Evolutionary conservation across 306 rosid genomes (phyloP), one percentile per base, ranked within the genome.

Genomic region (Citrullus amarus): DNA sequence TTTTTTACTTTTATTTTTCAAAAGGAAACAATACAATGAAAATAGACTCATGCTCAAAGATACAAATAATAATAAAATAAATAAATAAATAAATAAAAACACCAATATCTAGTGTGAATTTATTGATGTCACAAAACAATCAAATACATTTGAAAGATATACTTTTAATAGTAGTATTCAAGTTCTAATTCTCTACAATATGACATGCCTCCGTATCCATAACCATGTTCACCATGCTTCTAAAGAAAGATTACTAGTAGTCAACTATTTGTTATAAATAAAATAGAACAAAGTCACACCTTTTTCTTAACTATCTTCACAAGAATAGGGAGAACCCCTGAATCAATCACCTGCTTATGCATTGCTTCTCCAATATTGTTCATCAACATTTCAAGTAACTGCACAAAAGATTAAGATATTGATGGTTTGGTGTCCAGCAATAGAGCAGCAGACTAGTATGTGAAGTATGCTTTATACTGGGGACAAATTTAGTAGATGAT

Each of bases 371-470:
- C 97, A 81, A 86, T 86, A 83, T 94, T 94, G 93, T 90, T 92
- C 97, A 94, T 90, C 85, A 94, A 89, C 97, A 89, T 90, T 85
- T 94, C 98, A 92, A 94, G 84, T 86, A 94, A 85, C 98, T 94
- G 86, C 81, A 86, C 81, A 83, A 79, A 73, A 72, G 81, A 82
- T 30, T 8, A 81, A 79, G 48, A 77, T 46, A 77, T 50, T 51
- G 77, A 51, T 73, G 56, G 77, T 73, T 61, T 25, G 15, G 77
- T 51, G 61, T 48, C 46, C 9, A 73, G 46, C 22, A 51, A 71
- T 32, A 55, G 43, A 51, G 60, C 77, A 73, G 22, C 25, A 51
- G 22, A 73, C 39, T 15, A 30, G 17, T 17, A 28, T 16, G 44
- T 72, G 77, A 50, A 16, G 39, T 6, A 48, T 50, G 77, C 28